phyloP scores from a whole-genome alignment of 83 land plant genomes.

The Larix sibirica region DNA sequence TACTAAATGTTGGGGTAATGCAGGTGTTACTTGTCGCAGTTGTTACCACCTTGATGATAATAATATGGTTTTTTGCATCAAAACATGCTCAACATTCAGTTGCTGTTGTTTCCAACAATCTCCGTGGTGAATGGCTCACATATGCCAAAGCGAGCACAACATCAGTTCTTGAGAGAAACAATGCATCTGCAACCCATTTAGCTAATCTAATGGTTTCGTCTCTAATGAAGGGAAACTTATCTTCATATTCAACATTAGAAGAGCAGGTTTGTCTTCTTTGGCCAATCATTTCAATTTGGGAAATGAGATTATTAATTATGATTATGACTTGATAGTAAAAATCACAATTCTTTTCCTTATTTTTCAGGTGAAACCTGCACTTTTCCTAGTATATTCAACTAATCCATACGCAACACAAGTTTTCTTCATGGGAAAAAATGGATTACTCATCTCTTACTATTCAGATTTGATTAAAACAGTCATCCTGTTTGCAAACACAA shows the following conservation, averaged over 20 bases:
- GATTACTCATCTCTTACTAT: constrained; percentile 25
- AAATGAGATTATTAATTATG: background rate
- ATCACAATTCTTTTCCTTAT: background rate
- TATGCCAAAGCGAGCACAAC: constrained; percentile 2
- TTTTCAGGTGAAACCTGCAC: constrained; percentile 23
- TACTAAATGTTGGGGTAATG: background rate
- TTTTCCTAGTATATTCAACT: constrained; percentile 22
- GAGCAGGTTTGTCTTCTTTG: constrained; percentile 5
- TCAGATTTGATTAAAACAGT: constrained; percentile 18
- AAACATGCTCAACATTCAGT: constrained; percentile 26
- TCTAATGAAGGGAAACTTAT: background rate
- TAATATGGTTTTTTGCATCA: constrained; percentile 23
- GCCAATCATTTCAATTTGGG: background rate
- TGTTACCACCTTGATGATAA: constrained; percentile 11
- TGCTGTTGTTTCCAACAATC: constrained; percentile 12
- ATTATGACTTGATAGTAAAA: background rate
- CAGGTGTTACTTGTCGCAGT: constrained; percentile 22
- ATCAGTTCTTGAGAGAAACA: constrained; percentile 12
- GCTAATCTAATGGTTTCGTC: constrained; percentile 13
- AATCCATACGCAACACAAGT: constrained; percentile 9
- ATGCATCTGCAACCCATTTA: constrained; percentile 15
- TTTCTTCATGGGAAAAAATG: constrained; percentile 30
- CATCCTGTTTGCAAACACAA: constrained; percentile 22
- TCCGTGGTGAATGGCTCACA: constrained; percentile 6
- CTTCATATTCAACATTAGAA: constrained; percentile 18